Conservation (phyloP, 345 rosid genomes). For the Lenwebbia sp. region DNA sequence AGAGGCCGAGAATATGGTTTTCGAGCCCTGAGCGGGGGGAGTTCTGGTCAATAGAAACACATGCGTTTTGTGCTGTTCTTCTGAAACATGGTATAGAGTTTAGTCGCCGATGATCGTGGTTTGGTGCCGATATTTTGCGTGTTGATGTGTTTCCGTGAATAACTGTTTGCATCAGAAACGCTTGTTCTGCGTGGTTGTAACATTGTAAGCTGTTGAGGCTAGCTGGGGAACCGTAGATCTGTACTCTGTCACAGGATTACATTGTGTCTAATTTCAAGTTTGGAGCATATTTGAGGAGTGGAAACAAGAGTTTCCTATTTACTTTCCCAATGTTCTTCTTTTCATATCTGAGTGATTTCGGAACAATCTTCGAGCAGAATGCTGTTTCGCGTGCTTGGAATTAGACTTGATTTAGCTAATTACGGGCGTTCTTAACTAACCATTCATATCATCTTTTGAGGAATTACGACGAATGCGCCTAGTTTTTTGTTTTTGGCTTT, state of each 20-base stretch:
- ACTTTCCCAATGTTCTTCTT: neutral
- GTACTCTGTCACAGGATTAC: neutral
- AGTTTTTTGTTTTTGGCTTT: neutral
- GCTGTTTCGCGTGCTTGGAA: neutral
- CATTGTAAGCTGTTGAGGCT: neutral
- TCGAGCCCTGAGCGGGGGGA: slow-evolving; percentile 11
- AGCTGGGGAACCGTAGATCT: neutral
- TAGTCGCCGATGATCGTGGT: neutral
- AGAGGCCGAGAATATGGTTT: slow-evolving; percentile 30
- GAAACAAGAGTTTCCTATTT: neutral
- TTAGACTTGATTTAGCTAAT: neutral
- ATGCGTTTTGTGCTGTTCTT: neutral
- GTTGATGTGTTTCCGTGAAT: neutral
- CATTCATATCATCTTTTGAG: neutral
- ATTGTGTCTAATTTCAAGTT: neutral
- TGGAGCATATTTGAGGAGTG: neutral
- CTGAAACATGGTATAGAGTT: neutral
- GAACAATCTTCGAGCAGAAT: neutral
- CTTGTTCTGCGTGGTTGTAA: neutral
- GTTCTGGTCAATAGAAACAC: neutral
- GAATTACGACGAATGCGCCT: neutral
- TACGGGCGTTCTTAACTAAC: neutral
- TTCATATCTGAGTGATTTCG: neutral
- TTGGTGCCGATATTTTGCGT: neutral
- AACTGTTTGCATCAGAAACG: neutral